Base-by-base conservation (phyloP, 495 filamentous ascomycete species). In the Penicillium angulare region DNA sequence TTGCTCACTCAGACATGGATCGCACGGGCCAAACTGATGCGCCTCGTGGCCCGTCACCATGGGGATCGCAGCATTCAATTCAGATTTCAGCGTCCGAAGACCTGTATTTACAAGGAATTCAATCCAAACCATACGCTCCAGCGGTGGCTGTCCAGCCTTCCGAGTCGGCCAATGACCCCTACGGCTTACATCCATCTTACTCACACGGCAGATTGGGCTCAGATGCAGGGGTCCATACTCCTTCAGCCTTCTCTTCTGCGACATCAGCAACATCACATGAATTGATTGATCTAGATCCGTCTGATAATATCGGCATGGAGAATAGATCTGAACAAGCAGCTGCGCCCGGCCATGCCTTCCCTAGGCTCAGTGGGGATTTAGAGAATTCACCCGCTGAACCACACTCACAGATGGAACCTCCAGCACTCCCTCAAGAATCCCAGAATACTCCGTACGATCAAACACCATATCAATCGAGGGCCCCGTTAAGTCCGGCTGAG, bases 221-320 rank as follows among this genome's bases (percentile, higher is more conserved):
- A 9, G 59, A 56, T 12, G 48, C 58, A 26, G 54, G 61, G 20
- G 52, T 55, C 16, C 50, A 52, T 22, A 60, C 64, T 0, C 66
- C 66, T 1, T 58, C 59, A 2, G 61, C 59, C 9, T 35, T 64
- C 6, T 70, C 66, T 15, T 63, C 48, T 27, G 55, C 59, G 22
- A 67, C 68, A 1, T 69, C 63, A 1, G 60, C 59, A 21, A 69
- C 69, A 20, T 75, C 72, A 3, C 66, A 71, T 43, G 67, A 71
- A 23, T 60, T 75, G 8, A 64, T 76, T 17, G 73, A 75, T 16
- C 46, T 75, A 8, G 65, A 70, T 40, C 53, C 56, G 3, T 43
- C 59, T 3, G 34, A 29, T 16, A 35, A 32, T 18, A 18, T 53
- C 4, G 56, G 55, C 4, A 26, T 38, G 3, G 52, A 52, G 7